Conservation (phyloP, 257 asterid genomes). For the Galeopsis tetrahit region DNA sequence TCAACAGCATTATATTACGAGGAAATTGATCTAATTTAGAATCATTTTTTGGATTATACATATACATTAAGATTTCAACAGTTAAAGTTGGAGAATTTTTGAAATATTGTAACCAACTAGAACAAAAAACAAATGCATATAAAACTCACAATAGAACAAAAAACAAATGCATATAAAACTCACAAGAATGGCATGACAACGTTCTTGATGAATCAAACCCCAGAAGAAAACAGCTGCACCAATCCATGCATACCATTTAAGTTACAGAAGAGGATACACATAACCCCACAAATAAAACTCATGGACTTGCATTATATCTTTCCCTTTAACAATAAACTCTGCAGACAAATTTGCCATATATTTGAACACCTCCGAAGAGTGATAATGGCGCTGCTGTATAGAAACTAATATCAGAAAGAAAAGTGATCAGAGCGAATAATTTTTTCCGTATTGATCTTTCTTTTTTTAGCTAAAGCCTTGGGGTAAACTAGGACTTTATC, state of each 20-base stretch:
- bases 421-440: slow-evolving; percentile 26
- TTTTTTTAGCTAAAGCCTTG: neutral
- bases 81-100: neutral
- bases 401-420: slow-evolving; percentile 58
- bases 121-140: slow-evolving; percentile 6
- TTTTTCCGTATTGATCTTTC: neutral
- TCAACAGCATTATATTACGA: neutral
- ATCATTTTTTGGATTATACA: neutral
- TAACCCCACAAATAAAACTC: slow-evolving; percentile 54
- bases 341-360: slow-evolving; percentile 45
- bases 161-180: slow-evolving; percentile 37
- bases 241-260: slow-evolving; percentile 74
- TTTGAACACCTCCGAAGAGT: slow-evolving; percentile 59
- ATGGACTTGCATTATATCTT: slow-evolving; percentile 39
- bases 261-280: slow-evolving; percentile 59
- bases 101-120: slow-evolving; percentile 10
- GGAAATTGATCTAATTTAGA: neutral
- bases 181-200: slow-evolving; percentile 86
- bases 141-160: too few species aligned
- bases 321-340: slow-evolving; percentile 66
- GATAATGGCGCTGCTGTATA: slow-evolving; percentile 89
- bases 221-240: slow-evolving; percentile 72
- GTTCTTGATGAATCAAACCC: slow-evolving; percentile 86
- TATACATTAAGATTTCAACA: too few species aligned
- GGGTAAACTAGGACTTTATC: neutral